Evolutionary conservation across 139 green algal species (phyloP), one percentile per base, ranked within the genome.

Genomic region (Spirogloea muscicola): DNA sequence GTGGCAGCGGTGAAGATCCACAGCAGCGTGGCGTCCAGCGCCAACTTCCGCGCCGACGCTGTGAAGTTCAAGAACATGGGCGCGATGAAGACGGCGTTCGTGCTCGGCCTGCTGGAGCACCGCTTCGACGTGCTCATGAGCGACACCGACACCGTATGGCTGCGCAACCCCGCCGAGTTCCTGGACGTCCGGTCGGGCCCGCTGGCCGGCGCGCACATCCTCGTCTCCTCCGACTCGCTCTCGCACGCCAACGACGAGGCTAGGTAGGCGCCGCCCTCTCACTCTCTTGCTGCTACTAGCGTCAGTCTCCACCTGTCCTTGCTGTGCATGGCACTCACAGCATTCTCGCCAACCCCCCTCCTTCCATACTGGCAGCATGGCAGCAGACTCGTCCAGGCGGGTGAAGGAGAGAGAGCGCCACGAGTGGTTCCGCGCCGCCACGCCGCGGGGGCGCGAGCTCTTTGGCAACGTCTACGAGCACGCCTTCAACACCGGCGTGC

Each of bases 1-100:
- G 25, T 16, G 1, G n/a, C 29, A 37, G 27, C n/a, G n/a, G n/a
- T n/a, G n/a, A n/a, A n/a, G n/a, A n/a, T n/a, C n/a, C n/a, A 52
- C 38, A 51, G 13, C 18, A 39, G 36, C 21, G n/a, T 68, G 3
- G 29, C 21, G 3, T 3, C 13, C 21, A 33, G 59, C 18, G 68
- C n/a, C n/a, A n/a, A 80, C 58, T 80, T 84, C 25, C 44, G 59
- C 2, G 34, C 10, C 4, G 60, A 77, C 41, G 34, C 48, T 36
- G 38, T 44, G 40, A 3, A 46, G 21, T 85, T 85, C 36, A 72
- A 82, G 41, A 72, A 85, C n/a, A 85, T 85, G 79, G 79, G 72
- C 18, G 77, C 49, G 25, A 40, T 65, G 18, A 85, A 85, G 72
- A 81, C 73, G 33, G 72, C 64, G 38, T 76, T 85, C 37, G 58